phyloP scores from a whole-genome alignment of 495 filamentous ascomycete genomes.

The Podospora australis region DNA sequence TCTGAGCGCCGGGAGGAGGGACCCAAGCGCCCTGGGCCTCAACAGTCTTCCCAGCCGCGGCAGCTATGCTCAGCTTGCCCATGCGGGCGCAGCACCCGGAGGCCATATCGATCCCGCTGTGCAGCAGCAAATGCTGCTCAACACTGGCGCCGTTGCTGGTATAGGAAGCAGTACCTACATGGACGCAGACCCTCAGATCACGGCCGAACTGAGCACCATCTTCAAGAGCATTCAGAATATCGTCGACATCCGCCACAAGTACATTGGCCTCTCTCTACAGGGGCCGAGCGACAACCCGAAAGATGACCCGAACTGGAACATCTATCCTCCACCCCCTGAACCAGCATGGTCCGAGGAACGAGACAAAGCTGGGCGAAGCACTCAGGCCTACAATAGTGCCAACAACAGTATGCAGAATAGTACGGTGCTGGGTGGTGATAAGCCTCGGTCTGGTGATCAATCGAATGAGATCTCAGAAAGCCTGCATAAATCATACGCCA shows the following conservation, averaged over 20 bases:
- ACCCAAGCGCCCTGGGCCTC: slow-evolving; percentile 11
- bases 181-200: slow-evolving; percentile 61
- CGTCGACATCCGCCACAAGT: slow-evolving; percentile 79
- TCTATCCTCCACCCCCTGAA: slow-evolving; percentile 86
- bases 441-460: slow-evolving; percentile 14
- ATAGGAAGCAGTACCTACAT: slow-evolving; percentile 39
- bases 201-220: slow-evolving; percentile 73
- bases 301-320: slow-evolving; percentile 73
- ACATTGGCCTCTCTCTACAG: slow-evolving; percentile 82
- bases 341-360: slow-evolving; percentile 79
- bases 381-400: slow-evolving; percentile 31
- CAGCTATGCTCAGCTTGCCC: slow-evolving; percentile 11
- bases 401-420: slow-evolving; percentile 52
- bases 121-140: slow-evolving; percentile 24
- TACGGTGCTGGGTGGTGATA: slow-evolving; percentile 37
- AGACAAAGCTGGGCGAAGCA: slow-evolving; percentile 35
- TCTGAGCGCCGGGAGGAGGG: slow-evolving; percentile 6
- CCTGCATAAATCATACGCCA: slow-evolving; percentile 28
- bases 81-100: slow-evolving; percentile 18
- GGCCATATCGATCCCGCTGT: slow-evolving; percentile 21
- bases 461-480: slow-evolving; percentile 13
- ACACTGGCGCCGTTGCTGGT: slow-evolving; percentile 21
- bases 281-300: slow-evolving; percentile 75
- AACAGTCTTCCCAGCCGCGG: slow-evolving; percentile 11
- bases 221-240: slow-evolving; percentile 83